Evolutionary conservation across 75 land plant genomes (phyloP).

Genomic region (Larix kaempferi): DNA sequence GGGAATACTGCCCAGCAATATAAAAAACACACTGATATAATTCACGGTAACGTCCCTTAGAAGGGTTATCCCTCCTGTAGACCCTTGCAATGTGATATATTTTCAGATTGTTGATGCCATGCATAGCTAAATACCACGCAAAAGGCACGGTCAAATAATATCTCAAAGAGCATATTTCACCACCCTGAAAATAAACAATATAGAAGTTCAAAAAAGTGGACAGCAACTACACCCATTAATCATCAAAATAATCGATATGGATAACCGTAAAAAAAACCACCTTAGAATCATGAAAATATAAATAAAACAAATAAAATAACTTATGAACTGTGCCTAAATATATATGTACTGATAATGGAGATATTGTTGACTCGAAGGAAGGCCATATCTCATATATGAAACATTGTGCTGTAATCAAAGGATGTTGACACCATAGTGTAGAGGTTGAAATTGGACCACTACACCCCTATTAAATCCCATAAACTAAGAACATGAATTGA

Average conservation of each 20-base stretch:
- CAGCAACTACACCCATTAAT: neutral
- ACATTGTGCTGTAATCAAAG: neutral
- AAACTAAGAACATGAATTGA: neutral
- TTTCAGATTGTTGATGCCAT: slow-evolving; percentile 60
- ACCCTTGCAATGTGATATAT: slow-evolving; percentile 90
- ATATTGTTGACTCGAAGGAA: neutral
- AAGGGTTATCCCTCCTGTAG: slow-evolving; percentile 86
- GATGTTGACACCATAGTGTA: neutral
- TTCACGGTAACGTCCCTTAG: slow-evolving; percentile 85
- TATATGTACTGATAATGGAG: neutral
- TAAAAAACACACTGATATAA: slow-evolving; percentile 97
- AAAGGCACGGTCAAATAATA: slow-evolving; percentile 94
- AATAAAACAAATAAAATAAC: neutral
- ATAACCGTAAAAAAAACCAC: neutral
- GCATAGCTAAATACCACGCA: slow-evolving; percentile 84
- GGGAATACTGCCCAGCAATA: slow-evolving; percentile 77
- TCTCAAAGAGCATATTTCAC: slow-evolving; percentile 79
- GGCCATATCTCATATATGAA: neutral
- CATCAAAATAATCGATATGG: neutral
- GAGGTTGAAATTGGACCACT: neutral
- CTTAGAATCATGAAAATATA: neutral
- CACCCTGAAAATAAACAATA: slow-evolving; percentile 67
- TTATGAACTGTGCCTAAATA: neutral
- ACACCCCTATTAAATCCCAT: neutral
- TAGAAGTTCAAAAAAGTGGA: neutral